Conservation (phyloP, 2,329 filamentous ascomycete species). For the Tolypocladium endophyticum region DNA sequence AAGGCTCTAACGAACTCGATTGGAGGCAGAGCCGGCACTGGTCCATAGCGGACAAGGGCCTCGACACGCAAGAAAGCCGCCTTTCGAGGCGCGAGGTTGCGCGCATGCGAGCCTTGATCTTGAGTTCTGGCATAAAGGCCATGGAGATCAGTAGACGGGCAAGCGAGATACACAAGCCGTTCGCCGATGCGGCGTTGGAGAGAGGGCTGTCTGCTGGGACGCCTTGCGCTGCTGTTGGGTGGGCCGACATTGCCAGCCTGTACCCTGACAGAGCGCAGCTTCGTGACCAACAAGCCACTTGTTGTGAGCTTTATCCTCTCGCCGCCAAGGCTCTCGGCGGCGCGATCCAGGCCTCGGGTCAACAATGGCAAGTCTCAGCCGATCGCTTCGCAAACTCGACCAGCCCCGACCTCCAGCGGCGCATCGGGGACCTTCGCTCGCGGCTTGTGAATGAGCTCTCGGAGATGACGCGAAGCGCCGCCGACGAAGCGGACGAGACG, state of each 20-base stretch:
- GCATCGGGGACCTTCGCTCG: slow-evolving; percentile 35
- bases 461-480: slow-evolving; percentile 52
- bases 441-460: slow-evolving; percentile 43
- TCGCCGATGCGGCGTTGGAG: slow-evolving; percentile 10
- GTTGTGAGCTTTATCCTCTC: slow-evolving; percentile 36
- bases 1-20: slow-evolving; percentile 10
- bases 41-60: slow-evolving; percentile 36
- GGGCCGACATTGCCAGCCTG: slow-evolving; percentile 33
- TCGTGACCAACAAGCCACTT: slow-evolving; percentile 24
- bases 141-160: slow-evolving; percentile 65
- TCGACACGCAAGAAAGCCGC: slow-evolving; percentile 20
- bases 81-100: slow-evolving; percentile 66
- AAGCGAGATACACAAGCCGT: slow-evolving; percentile 31
- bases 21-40: slow-evolving; percentile 30
- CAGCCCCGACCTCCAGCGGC: slow-evolving; percentile 38
- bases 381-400: slow-evolving; percentile 48
- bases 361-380: slow-evolving; percentile 48
- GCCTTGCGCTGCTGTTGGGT: slow-evolving; percentile 17
- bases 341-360: slow-evolving; percentile 35
- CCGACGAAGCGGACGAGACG: slow-evolving; percentile 72
- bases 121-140: slow-evolving; percentile 84
- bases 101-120: slow-evolving; percentile 63
- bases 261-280: slow-evolving; percentile 22
- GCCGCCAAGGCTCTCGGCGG: slow-evolving; percentile 40
- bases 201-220: slow-evolving; percentile 11